Conservation (phyloP, 2,329 filamentous ascomycete species). For the Diaporthe sp. region DNA sequence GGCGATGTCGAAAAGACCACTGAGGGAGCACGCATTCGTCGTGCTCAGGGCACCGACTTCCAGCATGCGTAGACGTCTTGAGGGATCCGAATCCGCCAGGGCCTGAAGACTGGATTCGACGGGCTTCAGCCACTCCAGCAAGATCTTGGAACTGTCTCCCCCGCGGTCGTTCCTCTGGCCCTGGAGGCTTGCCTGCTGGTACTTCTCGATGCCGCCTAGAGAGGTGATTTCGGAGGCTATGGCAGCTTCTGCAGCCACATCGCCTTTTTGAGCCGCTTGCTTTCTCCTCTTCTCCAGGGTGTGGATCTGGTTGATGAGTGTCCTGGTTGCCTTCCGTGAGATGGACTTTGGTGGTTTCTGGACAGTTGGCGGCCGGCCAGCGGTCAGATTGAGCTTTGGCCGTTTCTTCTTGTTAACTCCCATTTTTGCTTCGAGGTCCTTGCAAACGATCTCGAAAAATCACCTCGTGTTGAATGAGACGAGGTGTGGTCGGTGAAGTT, state of each 20-base stretch:
- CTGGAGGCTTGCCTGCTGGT: slow-evolving; percentile 78
- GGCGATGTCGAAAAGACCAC: slow-evolving; percentile 78
- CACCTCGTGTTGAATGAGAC: not conserved
- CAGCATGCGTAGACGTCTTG: slow-evolving; percentile 73
- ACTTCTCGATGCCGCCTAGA: slow-evolving; percentile 73
- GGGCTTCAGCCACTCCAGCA: slow-evolving; percentile 73
- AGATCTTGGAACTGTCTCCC: slow-evolving; percentile 75
- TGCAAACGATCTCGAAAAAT: not conserved
- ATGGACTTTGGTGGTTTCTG: slow-evolving; percentile 68
- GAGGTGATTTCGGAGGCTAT: slow-evolving; percentile 68
- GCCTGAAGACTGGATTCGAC: slow-evolving; percentile 45
- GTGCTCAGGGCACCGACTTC: slow-evolving; percentile 92
- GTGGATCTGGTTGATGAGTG: slow-evolving; percentile 76
- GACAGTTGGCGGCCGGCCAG: slow-evolving; percentile 69
- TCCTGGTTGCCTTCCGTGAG: slow-evolving; percentile 74
- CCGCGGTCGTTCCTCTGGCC: slow-evolving; percentile 76
- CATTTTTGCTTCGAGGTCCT: slow-evolving; percentile 53
- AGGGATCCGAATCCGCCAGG: slow-evolving; percentile 29
- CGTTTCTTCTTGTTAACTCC: slow-evolving; percentile 60
- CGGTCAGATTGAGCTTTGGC: slow-evolving; percentile 57
- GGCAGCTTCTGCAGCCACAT: slow-evolving; percentile 60
- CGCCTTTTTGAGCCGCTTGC: slow-evolving; percentile 69
- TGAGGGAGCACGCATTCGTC: slow-evolving; percentile 85
- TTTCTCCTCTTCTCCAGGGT: slow-evolving; percentile 73
- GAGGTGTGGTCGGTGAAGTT: slow-evolving; percentile 9